Percentiles rank a stretch among this genome's conserved stretches.
Evolutionary conservation across 2,329 filamentous ascomycete species (phyloP).

Genomic region (Rasamsonia emersonii): DNA sequence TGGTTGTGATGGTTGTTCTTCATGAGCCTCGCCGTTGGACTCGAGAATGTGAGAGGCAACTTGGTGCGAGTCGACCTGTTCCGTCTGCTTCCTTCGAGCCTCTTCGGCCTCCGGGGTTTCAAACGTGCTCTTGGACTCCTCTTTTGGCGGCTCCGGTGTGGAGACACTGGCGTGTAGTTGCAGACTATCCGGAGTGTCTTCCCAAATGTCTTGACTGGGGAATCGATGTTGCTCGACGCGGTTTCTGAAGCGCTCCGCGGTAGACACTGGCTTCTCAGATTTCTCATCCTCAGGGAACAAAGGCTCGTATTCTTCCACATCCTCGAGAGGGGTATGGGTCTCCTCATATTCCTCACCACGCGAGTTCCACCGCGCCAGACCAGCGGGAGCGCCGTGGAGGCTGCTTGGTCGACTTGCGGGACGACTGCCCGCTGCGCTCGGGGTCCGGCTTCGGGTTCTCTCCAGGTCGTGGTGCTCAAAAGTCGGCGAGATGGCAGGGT

Average conservation of each 20-base stretch:
- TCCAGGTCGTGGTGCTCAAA: conserved; percentile 44
- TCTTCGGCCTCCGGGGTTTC: conserved; percentile 43
- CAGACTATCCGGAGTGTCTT: conserved; percentile 82
- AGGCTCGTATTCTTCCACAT: conserved; percentile 91
- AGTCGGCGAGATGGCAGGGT: conserved; percentile 76
- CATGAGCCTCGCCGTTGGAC: conserved; percentile 14
- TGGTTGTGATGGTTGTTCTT: conserved; percentile 36
- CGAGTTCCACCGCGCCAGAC: conserved; percentile 46
- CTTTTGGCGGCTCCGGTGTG: conserved; percentile 59
- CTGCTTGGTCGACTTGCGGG: conserved; percentile 57
- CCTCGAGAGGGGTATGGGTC: conserved; percentile 62
- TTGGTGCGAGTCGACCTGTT: conserved; percentile 29
- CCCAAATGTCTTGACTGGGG: conserved; percentile 94
- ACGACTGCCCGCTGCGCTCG: conserved; percentile 51
- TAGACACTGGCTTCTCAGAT: conserved; percentile 45
- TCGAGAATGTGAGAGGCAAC: conserved; percentile 26
- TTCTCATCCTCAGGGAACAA: conserved; percentile 75
- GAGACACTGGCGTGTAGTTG: conserved; percentile 72
- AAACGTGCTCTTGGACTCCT: conserved; percentile 31
- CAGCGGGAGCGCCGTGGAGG: conserved; percentile 49
- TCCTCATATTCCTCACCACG: conserved; percentile 44
- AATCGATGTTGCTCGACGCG: conserved; percentile 58
- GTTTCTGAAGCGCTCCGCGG: conserved; percentile 48
- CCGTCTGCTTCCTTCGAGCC: conserved; percentile 31
- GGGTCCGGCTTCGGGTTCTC: conserved; percentile 40